phyloP scores from a whole-genome alignment of 2,329 filamentous ascomycete species.

The Fusarium phyllophilum region DNA sequence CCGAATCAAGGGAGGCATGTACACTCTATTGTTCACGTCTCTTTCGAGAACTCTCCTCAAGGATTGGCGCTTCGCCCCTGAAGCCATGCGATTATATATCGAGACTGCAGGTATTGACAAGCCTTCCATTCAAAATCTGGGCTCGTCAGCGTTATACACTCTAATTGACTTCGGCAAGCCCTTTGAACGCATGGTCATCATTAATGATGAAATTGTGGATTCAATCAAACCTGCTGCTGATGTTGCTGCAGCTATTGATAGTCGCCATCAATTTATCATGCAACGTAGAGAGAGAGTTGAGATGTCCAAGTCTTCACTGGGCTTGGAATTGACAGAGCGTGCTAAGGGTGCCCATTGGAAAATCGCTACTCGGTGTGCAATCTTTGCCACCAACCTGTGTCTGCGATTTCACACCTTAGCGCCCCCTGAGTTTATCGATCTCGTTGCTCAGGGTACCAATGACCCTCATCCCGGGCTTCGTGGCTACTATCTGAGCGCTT shows the following conservation, averaged over 20 bases:
- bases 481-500: constrained; percentile 81
- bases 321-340: constrained; percentile 81
- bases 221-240: constrained; percentile 76
- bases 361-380: constrained; percentile 87
- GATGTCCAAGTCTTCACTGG: constrained; percentile 81
- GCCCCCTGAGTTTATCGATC: constrained; percentile 81
- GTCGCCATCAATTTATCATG: constrained; percentile 75
- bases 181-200: constrained; percentile 84
- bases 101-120: constrained; percentile 91
- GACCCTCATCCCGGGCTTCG: constrained; percentile 90
- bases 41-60: constrained; percentile 86
- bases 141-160: constrained; percentile 81
- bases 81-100: constrained; percentile 90
- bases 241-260: constrained; percentile 67
- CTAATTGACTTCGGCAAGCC: constrained; percentile 93
- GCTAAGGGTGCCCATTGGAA: constrained; percentile 93
- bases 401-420: constrained; percentile 92
- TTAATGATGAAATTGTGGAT: constrained; percentile 76
- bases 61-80: constrained; percentile 94
- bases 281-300: constrained; percentile 83
- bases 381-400: constrained; percentile 90
- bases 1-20: constrained; percentile 93
- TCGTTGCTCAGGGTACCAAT: constrained; percentile 84
- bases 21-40: constrained; percentile 88
- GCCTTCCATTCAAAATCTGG: constrained; percentile 90